Evolutionary conservation across 305 asterid species (phyloP).

Genomic region (Ilex paraguariensis): DNA sequence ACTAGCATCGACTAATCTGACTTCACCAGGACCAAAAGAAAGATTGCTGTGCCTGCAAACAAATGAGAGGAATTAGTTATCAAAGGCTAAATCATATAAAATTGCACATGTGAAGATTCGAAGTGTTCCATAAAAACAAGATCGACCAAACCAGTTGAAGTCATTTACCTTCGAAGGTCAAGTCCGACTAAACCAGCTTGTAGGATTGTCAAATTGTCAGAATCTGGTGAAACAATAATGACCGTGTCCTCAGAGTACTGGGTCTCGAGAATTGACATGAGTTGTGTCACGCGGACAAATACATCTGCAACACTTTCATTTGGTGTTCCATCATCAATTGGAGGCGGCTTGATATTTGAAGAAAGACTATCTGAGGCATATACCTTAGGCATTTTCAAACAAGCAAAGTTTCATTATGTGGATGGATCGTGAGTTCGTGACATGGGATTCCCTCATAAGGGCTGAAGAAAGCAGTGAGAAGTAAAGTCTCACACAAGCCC

Average conservation of each 20-base stretch:
- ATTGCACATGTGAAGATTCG: too few species aligned
- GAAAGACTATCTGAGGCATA: constrained; percentile 79
- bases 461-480: too few species aligned
- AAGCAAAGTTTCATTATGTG: too few species aligned
- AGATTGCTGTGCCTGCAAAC: constrained; percentile 71
- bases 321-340: constrained; percentile 80
- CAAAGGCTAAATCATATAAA: too few species aligned
- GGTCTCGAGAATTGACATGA: constrained; percentile 92
- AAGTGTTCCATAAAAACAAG: too few species aligned
- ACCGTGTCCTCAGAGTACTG: constrained; percentile 78
- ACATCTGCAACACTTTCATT: constrained; percentile 87
- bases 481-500: too few species aligned
- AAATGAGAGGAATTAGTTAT: too few species aligned
- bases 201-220: constrained; percentile 72
- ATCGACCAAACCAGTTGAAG: background rate
- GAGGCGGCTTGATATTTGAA: constrained; percentile 73
- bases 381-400: constrained; percentile 22
- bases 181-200: constrained; percentile 88
- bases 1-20: constrained; percentile 58
- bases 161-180: constrained; percentile 66
- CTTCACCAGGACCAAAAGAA: constrained; percentile 74
- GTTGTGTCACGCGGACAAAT: constrained; percentile 88
- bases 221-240: constrained; percentile 83
- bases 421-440: too few species aligned
- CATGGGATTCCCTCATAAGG: too few species aligned